Evolutionary conservation across 345 rosid genomes (phyloP).

Genomic region (Eucalyptus tenuipes): DNA sequence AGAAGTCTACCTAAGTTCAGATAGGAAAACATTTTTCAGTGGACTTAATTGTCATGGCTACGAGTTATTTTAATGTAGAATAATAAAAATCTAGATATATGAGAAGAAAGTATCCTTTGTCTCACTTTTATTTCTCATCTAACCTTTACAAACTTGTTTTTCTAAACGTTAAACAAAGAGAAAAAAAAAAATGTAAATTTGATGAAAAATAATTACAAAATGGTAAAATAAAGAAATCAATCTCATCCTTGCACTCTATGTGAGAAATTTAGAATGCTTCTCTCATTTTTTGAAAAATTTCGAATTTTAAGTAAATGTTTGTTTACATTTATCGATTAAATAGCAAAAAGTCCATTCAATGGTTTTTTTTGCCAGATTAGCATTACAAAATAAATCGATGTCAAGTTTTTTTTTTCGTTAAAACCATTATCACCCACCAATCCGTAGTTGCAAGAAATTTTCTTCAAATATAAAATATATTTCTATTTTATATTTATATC

Average conservation of each 20-base stretch:
- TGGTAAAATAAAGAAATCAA: neutral
- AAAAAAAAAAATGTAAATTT: neutral
- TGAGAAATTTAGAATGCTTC: neutral
- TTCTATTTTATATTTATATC: neutral
- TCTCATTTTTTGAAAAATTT: neutral
- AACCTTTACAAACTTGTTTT: neutral
- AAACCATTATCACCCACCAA: neutral
- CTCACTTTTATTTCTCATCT: neutral
- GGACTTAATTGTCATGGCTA: neutral
- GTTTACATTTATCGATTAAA: neutral
- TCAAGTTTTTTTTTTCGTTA: too few species aligned
- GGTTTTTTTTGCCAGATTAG: neutral
- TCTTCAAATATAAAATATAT: neutral
- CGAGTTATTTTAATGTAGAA: neutral
- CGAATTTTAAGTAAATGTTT: neutral
- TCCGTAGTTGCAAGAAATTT: neutral
- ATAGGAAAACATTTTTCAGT: neutral
- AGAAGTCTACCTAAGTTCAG: neutral
- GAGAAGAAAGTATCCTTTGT: neutral
- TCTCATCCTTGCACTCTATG: neutral
- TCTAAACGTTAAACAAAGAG: neutral
- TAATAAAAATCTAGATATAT: neutral
- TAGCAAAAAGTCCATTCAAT: neutral
- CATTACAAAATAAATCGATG: neutral
- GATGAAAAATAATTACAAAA: neutral